Evolutionary conservation across 768 basidiomycete species (phyloP), one percentile per base, ranked within the genome.

Genomic region (Dictyophora rubrovolvata): DNA sequence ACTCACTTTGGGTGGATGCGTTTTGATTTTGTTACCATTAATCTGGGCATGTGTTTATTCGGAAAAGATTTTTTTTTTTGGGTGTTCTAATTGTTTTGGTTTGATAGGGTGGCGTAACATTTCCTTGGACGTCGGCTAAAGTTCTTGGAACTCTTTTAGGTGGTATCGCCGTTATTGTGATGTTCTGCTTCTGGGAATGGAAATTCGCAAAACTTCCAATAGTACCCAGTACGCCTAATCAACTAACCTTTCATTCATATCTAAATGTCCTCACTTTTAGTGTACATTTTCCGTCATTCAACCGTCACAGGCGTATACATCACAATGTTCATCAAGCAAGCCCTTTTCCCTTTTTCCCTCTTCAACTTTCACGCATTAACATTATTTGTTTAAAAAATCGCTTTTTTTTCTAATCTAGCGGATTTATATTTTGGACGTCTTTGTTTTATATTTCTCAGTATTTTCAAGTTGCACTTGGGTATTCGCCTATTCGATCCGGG

Each of bases 111-210:
- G 87, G 88, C 0, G 78, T 83, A 0, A 82, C 82, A 1, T 87
- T 87, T 63, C 77, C 86, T 0, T 89, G 87, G 89, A 72, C 67
- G 7, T 87, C 85, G 0, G 78, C 85, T 0, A 73, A 80, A 1
- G 83, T 92, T 55, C 67, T 87, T 35, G 83, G 74, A 0, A 79
- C 83, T 0, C 68, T 88, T 7, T 69, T 80, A 53, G 76, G 81
- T 0, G 84, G 86, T 0, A 57, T 84, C 20, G 54, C 80, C 0
- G 77, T 84, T 12, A 70, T 82, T 7, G 70, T 63, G 0, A 49
- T 86, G 3, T 91, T 89, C 68, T 78, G 86, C 52, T 56, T 81
- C 37, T 87, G 84, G 77, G 88, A 91, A 69, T 84, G 83, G 79
- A 85, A 81, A 68, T 74, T 83, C 1, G 84, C 86, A 1, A 71